Evolutionary conservation across 2,329 filamentous ascomycete genomes (phyloP).

Genomic region (Chaetomiaceae sp.): DNA sequence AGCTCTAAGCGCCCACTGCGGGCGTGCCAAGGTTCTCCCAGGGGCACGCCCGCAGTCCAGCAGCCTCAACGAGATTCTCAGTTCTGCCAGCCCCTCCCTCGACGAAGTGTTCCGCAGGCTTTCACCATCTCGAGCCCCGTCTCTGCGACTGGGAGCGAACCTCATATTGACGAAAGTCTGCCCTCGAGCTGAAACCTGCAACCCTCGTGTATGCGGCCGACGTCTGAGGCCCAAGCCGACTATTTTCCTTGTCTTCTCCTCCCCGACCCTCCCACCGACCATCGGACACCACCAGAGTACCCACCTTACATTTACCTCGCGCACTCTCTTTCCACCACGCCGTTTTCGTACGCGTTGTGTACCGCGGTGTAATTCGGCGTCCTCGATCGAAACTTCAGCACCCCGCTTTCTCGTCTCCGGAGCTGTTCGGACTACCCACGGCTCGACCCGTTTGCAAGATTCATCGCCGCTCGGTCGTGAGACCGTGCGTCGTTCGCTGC

Average conservation of each 20-base stretch:
- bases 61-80: slow-evolving; percentile 72
- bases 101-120: slow-evolving; percentile 67
- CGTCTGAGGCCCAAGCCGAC: too few relatives aligned
- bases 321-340: too few relatives aligned
- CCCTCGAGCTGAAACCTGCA: slow-evolving; percentile 18
- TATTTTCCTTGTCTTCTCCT: too few relatives aligned
- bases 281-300: too few relatives aligned
- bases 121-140: slow-evolving; percentile 36
- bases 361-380: too few relatives aligned
- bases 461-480: slow-evolving; percentile 35
- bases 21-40: slow-evolving; percentile 46
- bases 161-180: slow-evolving; percentile 22
- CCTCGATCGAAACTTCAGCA: too few relatives aligned
- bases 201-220: too few relatives aligned
- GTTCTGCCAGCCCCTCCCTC: slow-evolving; percentile 50
- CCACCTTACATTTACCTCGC: too few relatives aligned
- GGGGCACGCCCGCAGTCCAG: slow-evolving; percentile 71
- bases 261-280: too few relatives aligned
- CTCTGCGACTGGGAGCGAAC: slow-evolving; percentile 8
- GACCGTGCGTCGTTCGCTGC: slow-evolving; percentile 13
- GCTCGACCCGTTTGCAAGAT: slow-evolving; percentile 12
- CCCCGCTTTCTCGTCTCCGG: too few relatives aligned
- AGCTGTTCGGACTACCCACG: not conserved
- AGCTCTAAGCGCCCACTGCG: slow-evolving; percentile 89
- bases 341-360: too few relatives aligned